Evolutionary conservation across 23 red algal genomes (phyloP), one percentile per base, ranked within the genome.

Genomic region (Gracilaria caudata): DNA sequence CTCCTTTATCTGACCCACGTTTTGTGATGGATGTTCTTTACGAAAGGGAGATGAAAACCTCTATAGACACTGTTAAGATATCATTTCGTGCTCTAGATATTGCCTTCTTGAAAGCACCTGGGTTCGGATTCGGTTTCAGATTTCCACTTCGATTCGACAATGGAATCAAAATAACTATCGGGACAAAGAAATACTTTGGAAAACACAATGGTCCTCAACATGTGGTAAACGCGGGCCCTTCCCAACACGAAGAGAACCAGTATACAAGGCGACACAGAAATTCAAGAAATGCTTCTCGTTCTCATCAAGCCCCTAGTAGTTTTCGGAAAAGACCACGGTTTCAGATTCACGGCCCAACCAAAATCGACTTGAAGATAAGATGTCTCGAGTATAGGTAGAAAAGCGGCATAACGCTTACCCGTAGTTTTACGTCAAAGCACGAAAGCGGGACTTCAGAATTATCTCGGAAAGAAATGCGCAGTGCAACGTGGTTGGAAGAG

Each of bases 321-420:
- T 36, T 24, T 78, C 40, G 7, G 40, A 78, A 10, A 24, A 58
- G 56, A 56, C 34, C 74, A 46, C 34, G 28, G 51, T 78, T 56
- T 30, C 74, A 58, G 1, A n/a, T 78, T 54, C 46, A 56, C 34
- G 74, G 74, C 21, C 74, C 74, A 34, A 78, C 26, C 44, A 45
- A 17, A 54, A 56, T 78, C n/a, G 74, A 78, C 24, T 28, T 78
- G 25, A 78, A 78, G 74, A 56, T 78, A 34, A 78, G 74, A 78
- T 78, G 74, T 56, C 74, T 78, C 44, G 74, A 78, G 74, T 78
- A 78, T 44, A 78, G 74, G 38, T 78, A 78, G 40, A 71, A 34
- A 53, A n/a, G n/a, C n/a, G n/a, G n/a, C n/a, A n/a, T n/a, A n/a
- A 16, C 49, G 8, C 6, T 2, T 17, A 53, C 49, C 57, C 0